Evolutionary conservation across 352 stramenopile genomes (phyloP).

Genomic region (Phytophthora uliginosa): DNA sequence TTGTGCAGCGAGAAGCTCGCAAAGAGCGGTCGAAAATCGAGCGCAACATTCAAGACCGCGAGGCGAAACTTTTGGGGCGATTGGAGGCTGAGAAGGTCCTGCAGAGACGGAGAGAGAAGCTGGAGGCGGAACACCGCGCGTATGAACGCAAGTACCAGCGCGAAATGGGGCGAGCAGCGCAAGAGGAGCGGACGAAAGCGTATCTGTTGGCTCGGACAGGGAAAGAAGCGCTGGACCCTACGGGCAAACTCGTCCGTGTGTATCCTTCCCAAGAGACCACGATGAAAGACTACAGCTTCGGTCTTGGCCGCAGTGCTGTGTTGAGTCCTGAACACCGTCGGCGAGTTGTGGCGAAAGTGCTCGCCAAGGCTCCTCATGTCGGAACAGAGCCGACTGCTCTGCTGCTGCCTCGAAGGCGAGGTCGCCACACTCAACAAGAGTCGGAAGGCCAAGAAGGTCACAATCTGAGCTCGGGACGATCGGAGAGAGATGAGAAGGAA

Average conservation of each 20-base stretch:
- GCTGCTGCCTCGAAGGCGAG: slow-evolving; percentile 35
- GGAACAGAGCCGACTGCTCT: slow-evolving; percentile 28
- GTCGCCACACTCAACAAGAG: slow-evolving; percentile 6
- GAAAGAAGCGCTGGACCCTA: slow-evolving; percentile 70
- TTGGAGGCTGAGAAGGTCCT: slow-evolving; percentile 64
- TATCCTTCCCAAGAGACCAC: slow-evolving; percentile 82
- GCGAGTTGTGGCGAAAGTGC: slow-evolving; percentile 58
- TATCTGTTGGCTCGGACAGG: slow-evolving; percentile 70
- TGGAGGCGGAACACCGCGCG: slow-evolving; percentile 48
- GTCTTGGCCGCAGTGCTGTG: slow-evolving; percentile 62
- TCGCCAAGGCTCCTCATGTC: slow-evolving; percentile 47
- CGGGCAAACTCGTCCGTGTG: slow-evolving; percentile 64
- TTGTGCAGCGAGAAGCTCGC: slow-evolving; percentile 47
- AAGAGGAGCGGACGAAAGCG: slow-evolving; percentile 60
- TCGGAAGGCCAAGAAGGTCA: neutral
- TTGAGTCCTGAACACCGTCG: slow-evolving; percentile 47
- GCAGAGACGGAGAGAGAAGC: slow-evolving; percentile 45
- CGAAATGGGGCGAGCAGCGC: slow-evolving; percentile 67
- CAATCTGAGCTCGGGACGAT: slow-evolving; percentile 10
- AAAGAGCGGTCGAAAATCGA: slow-evolving; percentile 56
- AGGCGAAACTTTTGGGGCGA: slow-evolving; percentile 58
- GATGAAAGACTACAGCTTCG: slow-evolving; percentile 80
- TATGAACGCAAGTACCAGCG: slow-evolving; percentile 80
- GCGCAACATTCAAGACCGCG: slow-evolving; percentile 59
- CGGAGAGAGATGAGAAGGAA: slow-evolving; percentile 14